Evolutionary conservation across 106 monocot genomes (phyloP).

Genomic region (Dendrobium chrysotoxum): DNA sequence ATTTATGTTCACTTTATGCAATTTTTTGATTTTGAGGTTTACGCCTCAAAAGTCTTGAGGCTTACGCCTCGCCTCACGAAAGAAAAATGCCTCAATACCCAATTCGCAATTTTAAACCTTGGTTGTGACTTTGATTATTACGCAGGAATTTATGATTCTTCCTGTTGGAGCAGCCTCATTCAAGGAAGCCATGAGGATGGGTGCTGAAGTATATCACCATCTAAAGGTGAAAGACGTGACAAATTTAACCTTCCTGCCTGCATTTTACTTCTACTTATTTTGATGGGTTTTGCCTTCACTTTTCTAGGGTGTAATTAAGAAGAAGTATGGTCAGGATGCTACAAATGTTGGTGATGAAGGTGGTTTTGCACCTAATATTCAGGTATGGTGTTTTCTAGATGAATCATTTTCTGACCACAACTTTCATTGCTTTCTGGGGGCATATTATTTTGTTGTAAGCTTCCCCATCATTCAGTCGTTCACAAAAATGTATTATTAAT

Average conservation of each 20-base stretch:
- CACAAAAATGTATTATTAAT: neutral
- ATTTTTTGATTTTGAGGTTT: no score
- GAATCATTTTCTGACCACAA: neutral
- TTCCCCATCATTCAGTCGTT: neutral
- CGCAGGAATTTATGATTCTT: constrained; percentile 94
- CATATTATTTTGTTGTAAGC: no score
- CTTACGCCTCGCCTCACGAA: no score
- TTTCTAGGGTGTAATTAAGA: constrained; percentile 6
- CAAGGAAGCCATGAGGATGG: constrained; percentile 95
- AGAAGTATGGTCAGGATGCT: constrained; percentile 14
- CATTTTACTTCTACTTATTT: neutral
- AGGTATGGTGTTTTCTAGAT: constrained; percentile 3
- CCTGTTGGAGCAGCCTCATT: constrained; percentile 80
- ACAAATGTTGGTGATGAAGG: constrained; percentile 15
- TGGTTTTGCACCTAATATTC: constrained; percentile 14
- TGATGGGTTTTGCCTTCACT: neutral
- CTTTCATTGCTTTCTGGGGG: no score
- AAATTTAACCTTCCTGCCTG: no score
- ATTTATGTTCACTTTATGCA: no score
- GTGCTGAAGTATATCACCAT: constrained; percentile 77
- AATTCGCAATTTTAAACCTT: neutral
- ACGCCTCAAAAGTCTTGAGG: no score
- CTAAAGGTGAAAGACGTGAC: constrained; percentile 34
- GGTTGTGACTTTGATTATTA: neutral
- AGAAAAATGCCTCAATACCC: no score